Evolutionary conservation across 164 flowering plant species (phyloP).

Genomic region (Stephania yunnanensis): DNA sequence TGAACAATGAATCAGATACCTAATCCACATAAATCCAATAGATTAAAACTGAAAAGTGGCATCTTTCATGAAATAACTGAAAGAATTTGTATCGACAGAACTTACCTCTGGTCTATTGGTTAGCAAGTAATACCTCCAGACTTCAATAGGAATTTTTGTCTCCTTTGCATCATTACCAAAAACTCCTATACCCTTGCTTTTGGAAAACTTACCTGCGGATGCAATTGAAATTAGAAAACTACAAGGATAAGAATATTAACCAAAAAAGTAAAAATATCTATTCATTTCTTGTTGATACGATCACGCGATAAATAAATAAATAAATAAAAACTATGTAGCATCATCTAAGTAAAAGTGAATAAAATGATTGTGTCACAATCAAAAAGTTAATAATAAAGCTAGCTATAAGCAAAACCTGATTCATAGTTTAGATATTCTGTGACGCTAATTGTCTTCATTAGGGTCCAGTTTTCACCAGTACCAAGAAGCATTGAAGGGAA

Average conservation of each 20-base stretch:
- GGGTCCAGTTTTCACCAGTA: constrained; percentile 86
- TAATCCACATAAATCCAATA: constrained; percentile 15
- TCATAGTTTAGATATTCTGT: constrained; percentile 92
- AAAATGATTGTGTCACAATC: background rate
- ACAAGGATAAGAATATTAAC: background rate
- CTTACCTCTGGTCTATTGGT: constrained; percentile 92
- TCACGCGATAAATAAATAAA: background rate
- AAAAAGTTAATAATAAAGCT: background rate
- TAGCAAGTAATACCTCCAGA: constrained; percentile 92
- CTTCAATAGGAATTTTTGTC: constrained; percentile 88
- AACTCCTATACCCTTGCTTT: constrained; percentile 89
- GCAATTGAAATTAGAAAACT: background rate
- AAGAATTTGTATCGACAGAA: constrained; percentile 1
- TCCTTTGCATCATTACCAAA: constrained; percentile 96
- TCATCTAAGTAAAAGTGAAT: background rate
- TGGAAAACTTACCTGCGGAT: constrained; percentile 55
- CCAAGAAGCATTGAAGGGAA: constrained; percentile 91
- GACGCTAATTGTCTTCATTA: constrained; percentile 91
- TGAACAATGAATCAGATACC: constrained; percentile 88
- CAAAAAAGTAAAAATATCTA: background rate
- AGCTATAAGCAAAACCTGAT: constrained; percentile 45
- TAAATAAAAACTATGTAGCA: background rate
- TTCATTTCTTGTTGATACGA: background rate
- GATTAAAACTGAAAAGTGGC: background rate
- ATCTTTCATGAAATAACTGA: background rate